Evolutionary conservation across 768 basidiomycete genomes (phyloP), one percentile per base, ranked within the genome.

Genomic region (Pleurotus giganteus): DNA sequence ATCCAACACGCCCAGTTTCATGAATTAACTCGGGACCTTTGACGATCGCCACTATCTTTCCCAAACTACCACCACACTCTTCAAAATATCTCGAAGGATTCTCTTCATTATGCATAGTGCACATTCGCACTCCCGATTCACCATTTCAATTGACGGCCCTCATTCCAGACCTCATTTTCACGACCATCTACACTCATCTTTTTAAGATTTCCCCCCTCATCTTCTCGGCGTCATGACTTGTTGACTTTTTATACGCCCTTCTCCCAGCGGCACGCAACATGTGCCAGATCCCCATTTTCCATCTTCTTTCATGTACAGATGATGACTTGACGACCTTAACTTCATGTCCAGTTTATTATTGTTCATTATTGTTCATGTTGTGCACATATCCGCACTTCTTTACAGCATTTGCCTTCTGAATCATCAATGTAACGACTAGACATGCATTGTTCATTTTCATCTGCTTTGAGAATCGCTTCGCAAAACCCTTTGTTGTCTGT

Each of bases 381-480:
- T 51, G 37, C 23, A 51, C 37, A 36, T 37, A 36, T 24, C 34
- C 17, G 5, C 31, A 24, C 49, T 51, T 51, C 49, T 36, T 53
- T 55, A 54, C 36, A 52, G 52, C 51, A 52, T 46, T 53, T 46
- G 47, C 39, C 56, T 56, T 65, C 57, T 51, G 59, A 61, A 64
- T 66, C 66, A 70, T 68, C 68, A 68, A 57, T 84, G 85, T 86
- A 87, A 85, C 79, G 81, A 84, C 80, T 85, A 87, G 83, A 86
- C 77, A 85, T 83, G 79, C 81, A 70, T 70, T 68, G 70, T 65
- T 71, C 65, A 66, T 63, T 69, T 60, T 55, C 63, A 58, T 41
- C 57, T 56, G 61, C 64, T 67, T 71, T 66, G 68, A 61, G 58
- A 50, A 61, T 51, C 61, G 58, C 54, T 57, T 55, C 64, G 69